A percentile compares a stretch with the other conserved stretches of the same genome.
phyloP scores from a whole-genome alignment of 495 filamentous ascomycete genomes.

The Podospora tetraspora region DNA sequence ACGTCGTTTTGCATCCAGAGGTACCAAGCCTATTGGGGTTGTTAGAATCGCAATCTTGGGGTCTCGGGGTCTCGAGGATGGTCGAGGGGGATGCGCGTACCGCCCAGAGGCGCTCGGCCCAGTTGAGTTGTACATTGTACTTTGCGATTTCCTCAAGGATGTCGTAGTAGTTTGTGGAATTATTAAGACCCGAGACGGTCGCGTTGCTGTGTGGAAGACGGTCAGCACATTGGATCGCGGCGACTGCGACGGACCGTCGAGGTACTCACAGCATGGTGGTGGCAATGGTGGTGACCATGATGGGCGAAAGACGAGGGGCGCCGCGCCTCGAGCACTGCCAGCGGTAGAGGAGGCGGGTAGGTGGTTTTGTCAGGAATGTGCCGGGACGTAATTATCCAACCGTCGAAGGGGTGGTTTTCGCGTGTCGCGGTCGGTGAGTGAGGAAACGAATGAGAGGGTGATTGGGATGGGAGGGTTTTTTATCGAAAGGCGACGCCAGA shows the following conservation, averaged over 20 bases:
- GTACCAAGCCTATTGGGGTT: constrained; percentile 62
- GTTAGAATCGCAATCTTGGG: constrained; percentile 1
- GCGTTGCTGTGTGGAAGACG: constrained; percentile 22
- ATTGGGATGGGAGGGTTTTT: constrained; percentile 25
- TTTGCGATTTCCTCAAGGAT: constrained; percentile 83
- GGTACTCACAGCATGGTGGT: constrained; percentile 34
- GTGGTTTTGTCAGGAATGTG: not conserved
- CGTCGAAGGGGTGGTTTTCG: constrained; percentile 1
- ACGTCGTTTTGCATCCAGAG: constrained; percentile 98
- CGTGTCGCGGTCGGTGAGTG: constrained; percentile 16
- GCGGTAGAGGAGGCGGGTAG: not conserved
- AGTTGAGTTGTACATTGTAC: constrained; percentile 82
- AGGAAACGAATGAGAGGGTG: constrained; percentile 5
- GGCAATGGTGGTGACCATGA: constrained; percentile 31
- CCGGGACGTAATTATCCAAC: not conserved
- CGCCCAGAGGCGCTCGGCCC: constrained; percentile 80
- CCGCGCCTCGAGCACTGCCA: not conserved
- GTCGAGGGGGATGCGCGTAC: constrained; percentile 46
- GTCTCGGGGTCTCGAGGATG: not conserved
- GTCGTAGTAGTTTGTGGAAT: constrained; percentile 63
- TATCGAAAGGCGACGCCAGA: constrained; percentile 16
- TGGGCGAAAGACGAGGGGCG: not conserved
- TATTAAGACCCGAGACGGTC: constrained; percentile 46
- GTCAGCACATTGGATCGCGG: constrained; percentile 18
- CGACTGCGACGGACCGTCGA: not conserved